These are phyloP conservation scores for Candida insectorum DNA, from an alignment of 805 yeast species.

Conservation along the genomic window DNA sequence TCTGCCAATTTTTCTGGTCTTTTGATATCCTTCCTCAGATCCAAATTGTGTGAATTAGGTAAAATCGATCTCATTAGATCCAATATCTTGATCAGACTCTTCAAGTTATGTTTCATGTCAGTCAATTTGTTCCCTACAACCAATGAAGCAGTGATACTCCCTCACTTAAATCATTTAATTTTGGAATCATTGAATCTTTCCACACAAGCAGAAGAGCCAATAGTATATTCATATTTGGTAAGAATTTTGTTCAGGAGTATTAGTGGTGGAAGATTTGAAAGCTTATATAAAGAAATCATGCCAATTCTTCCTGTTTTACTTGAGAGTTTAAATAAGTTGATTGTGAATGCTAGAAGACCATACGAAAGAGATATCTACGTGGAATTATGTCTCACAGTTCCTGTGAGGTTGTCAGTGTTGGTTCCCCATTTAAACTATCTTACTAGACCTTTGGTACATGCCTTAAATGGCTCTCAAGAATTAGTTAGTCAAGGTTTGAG, in stretches of 20 bases:
- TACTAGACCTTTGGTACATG: conserved; percentile 88
- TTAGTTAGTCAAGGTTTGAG: conserved; percentile 91
- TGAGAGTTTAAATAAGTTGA: conserved; percentile 80
- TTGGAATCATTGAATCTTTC: conserved; percentile 75
- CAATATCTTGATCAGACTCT: conserved; percentile 77
- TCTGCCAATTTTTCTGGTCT: conserved; percentile 89
- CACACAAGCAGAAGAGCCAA: conserved; percentile 85
- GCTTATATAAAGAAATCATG: conserved; percentile 85
- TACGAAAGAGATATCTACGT: conserved; percentile 93
- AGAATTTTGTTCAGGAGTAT: conserved; percentile 89
- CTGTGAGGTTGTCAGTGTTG: conserved; percentile 87
- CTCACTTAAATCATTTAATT: conserved; percentile 82
- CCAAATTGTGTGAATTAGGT: conserved; percentile 75
- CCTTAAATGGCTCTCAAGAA: conserved; percentile 86
- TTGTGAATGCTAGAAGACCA: conserved; percentile 78
- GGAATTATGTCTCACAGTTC: conserved; percentile 91
- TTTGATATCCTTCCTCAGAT: conserved; percentile 69
- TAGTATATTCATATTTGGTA: conserved; percentile 82
- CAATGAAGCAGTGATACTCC: conserved; percentile 84
- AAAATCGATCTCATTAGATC: conserved; percentile 73
- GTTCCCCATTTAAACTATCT: conserved; percentile 89
- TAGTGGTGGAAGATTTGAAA: conserved; percentile 96
- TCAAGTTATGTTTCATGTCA: conserved; percentile 93
- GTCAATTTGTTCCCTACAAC: conserved; percentile 85
- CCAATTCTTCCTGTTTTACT: conserved; percentile 85